These are phyloP conservation scores for Annona cherimola DNA, from an alignment of 164 flowering plant species.

Conservation along the genomic window DNA sequence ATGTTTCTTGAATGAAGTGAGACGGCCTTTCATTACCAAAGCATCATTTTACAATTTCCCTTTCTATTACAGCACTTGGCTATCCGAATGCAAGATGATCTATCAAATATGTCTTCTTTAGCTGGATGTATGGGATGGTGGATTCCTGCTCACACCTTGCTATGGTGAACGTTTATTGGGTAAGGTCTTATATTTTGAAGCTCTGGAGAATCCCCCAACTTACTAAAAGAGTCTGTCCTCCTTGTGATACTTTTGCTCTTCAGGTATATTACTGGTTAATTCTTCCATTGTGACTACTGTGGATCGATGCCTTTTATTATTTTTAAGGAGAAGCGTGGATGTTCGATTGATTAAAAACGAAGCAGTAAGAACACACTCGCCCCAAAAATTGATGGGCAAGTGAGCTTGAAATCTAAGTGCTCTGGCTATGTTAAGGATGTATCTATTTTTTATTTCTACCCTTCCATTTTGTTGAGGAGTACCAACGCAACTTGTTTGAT, in stretches of 20 bases:
- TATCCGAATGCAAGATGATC: slow-evolving; percentile 62
- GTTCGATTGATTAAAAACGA: background rate
- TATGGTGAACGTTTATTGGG: slow-evolving; percentile 97
- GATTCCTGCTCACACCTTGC: slow-evolving; percentile 83
- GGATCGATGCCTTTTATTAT: too few species aligned
- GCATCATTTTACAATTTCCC: slow-evolving; percentile 8
- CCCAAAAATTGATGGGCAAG: too few species aligned
- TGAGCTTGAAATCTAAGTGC: too few species aligned
- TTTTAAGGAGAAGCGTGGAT: background rate
- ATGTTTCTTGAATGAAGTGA: background rate
- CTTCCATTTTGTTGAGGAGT: background rate
- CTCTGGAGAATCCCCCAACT: slow-evolving; percentile 70
- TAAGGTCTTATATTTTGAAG: slow-evolving; percentile 69
- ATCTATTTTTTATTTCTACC: background rate
- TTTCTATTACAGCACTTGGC: slow-evolving; percentile 49
- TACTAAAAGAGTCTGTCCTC: slow-evolving; percentile 77
- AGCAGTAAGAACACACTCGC: too few species aligned
- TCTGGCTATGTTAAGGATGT: background rate
- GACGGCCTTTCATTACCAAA: slow-evolving; percentile 2
- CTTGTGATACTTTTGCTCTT: slow-evolving; percentile 91
- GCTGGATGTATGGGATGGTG: slow-evolving; percentile 82
- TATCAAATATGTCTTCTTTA: slow-evolving; percentile 55
- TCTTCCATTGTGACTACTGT: background rate
- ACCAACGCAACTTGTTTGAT: background rate
- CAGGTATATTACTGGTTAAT: slow-evolving; percentile 47